A percentile compares a stretch with the other conserved stretches of the same genome.
Conservation (phyloP, 2,329 filamentous ascomycete species). For the Exserohilum turcica region DNA sequence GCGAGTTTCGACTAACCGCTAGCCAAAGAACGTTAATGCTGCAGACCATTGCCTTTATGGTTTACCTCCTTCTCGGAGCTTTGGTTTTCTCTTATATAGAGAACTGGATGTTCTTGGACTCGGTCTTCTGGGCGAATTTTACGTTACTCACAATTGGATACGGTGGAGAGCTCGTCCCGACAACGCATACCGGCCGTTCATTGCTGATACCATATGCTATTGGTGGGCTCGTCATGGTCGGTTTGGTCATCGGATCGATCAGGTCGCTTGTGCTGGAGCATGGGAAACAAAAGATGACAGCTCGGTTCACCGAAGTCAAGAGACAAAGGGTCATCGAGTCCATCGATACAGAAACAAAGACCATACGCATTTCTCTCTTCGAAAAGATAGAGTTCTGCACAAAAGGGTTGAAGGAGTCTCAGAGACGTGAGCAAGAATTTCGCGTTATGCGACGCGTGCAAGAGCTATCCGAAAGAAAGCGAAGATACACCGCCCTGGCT, state of each 20-base stretch:
- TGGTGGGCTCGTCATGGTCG: constrained; percentile 60
- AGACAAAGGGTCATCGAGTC: constrained; percentile 50
- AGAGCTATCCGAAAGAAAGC: constrained; percentile 40
- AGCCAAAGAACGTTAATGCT: constrained; percentile 63
- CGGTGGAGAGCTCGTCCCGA: constrained; percentile 57
- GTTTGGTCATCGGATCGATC: constrained; percentile 61
- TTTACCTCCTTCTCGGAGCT: constrained; percentile 56
- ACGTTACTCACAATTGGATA: constrained; percentile 62
- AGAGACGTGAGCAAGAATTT: constrained; percentile 57
- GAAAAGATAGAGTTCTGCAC: constrained; percentile 50
- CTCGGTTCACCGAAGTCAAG: constrained; percentile 57
- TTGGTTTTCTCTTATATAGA: constrained; percentile 56
- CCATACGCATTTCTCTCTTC: constrained; percentile 52
- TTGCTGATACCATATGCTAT: constrained; percentile 61
- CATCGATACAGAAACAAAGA: constrained; percentile 48
- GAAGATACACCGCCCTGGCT: constrained; percentile 50
- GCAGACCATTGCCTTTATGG: constrained; percentile 57
- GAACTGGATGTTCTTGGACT: constrained; percentile 59
- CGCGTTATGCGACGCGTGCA: constrained; percentile 51
- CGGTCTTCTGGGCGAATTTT: constrained; percentile 62
- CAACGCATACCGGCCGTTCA: constrained; percentile 56
- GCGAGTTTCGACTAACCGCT: constrained; percentile 61
- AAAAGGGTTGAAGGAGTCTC: constrained; percentile 44
- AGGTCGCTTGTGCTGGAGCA: constrained; percentile 57
- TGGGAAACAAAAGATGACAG: constrained; percentile 57